phyloP scores from a whole-genome alignment of 1,284 basidiomycete genomes.

The Malassezia yamatoensis region DNA sequence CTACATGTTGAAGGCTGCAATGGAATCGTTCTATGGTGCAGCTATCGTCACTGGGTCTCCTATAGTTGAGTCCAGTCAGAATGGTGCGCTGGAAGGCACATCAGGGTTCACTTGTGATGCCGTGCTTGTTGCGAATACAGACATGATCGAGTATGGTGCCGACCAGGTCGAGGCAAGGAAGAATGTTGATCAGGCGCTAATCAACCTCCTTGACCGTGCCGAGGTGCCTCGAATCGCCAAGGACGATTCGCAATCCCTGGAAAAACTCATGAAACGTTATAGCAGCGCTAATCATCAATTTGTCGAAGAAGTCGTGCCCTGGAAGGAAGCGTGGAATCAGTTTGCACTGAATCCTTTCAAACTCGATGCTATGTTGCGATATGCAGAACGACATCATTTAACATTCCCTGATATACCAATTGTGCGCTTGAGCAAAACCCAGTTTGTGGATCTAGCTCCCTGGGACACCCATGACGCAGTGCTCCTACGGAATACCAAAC shows the following conservation, averaged over 20 bases:
- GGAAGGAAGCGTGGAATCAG: not conserved
- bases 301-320: not conserved
- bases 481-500: conserved; percentile 12
- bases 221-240: not conserved
- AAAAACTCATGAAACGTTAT: not conserved
- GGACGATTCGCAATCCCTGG: not conserved
- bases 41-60: conserved; percentile 4
- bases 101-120: conserved; percentile 16
- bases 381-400: not conserved
- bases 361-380: conserved; percentile 3
- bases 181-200: conserved; percentile 2
- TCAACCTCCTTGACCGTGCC: not conserved
- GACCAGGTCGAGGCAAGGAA: not conserved
- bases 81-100: not conserved
- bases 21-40: not conserved
- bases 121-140: not conserved
- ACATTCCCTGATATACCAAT: conserved; percentile 3
- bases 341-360: conserved; percentile 15
- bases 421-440: conserved; percentile 7
- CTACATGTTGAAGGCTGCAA: conserved; percentile 14
- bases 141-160: not conserved
- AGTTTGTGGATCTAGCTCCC: conserved; percentile 10
- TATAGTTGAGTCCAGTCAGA: not conserved
- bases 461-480: not conserved
- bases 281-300: not conserved